Conservation (phyloP, 805 yeast species). For the Candida incommunis region DNA sequence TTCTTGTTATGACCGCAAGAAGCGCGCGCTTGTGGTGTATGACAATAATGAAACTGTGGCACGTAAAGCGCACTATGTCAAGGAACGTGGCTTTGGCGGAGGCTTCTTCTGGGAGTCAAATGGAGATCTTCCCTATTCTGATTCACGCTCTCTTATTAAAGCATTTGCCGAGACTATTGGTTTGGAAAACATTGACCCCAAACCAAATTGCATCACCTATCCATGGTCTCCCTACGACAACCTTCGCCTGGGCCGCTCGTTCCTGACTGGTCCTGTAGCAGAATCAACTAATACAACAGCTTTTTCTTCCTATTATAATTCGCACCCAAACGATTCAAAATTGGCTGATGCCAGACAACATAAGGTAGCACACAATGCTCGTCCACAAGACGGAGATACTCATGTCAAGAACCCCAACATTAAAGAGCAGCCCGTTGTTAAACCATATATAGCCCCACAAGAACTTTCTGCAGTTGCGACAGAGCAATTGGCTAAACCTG, state of each 20-base stretch:
- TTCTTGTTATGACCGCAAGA: slow-evolving; percentile 30
- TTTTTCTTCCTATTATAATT: not conserved
- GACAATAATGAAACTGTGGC: slow-evolving; percentile 45
- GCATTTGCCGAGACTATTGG: slow-evolving; percentile 8
- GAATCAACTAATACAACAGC: not conserved
- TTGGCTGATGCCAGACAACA: too few relatives aligned
- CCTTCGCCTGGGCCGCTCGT: not conserved
- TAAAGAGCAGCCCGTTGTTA: too few relatives aligned
- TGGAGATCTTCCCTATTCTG: slow-evolving; percentile 37
- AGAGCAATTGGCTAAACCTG: too few relatives aligned
- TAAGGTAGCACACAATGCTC: too few relatives aligned
- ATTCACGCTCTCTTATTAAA: slow-evolving; percentile 11
- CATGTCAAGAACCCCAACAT: too few relatives aligned
- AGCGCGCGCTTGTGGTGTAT: slow-evolving; percentile 37
- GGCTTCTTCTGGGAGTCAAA: slow-evolving; percentile 94
- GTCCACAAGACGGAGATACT: too few relatives aligned
- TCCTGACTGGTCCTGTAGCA: not conserved
- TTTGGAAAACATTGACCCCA: slow-evolving; percentile 2
- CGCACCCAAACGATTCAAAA: too few relatives aligned
- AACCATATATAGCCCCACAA: too few relatives aligned
- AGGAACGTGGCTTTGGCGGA: slow-evolving; percentile 45
- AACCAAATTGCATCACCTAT: slow-evolving; percentile 6
- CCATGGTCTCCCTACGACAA: slow-evolving; percentile 5
- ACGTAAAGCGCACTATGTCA: slow-evolving; percentile 47
- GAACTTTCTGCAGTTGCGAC: too few relatives aligned